phyloP scores from a whole-genome alignment of 352 stramenopile genomes.

The Blastocystis sp. region DNA sequence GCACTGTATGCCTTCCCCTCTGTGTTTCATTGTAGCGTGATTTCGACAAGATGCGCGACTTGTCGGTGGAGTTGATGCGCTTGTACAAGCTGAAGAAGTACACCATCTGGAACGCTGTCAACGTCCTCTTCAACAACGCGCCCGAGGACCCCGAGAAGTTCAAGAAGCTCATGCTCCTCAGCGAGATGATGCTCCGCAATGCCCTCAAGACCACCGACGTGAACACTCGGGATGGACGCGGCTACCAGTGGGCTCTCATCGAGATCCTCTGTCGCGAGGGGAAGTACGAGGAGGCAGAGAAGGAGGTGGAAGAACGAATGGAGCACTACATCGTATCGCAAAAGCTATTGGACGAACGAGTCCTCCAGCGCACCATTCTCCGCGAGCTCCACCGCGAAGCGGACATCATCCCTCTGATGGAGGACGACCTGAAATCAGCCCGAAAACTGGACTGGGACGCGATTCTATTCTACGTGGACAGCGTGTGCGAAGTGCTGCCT shows the following conservation, averaged over 20 bases:
- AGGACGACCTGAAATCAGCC: not conserved
- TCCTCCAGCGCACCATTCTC: constrained; percentile 21
- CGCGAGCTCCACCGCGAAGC: constrained; percentile 1
- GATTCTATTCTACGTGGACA: constrained; percentile 24
- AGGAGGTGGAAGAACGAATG: constrained; percentile 42
- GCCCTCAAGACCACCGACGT: constrained; percentile 7
- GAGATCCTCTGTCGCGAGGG: constrained; percentile 29
- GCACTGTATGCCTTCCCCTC: not conserved
- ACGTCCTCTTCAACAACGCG: constrained; percentile 37
- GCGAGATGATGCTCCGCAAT: constrained; percentile 41
- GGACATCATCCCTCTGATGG: constrained; percentile 21
- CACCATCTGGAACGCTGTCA: constrained; percentile 40
- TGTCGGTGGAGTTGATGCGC: constrained; percentile 28
- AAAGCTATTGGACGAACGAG: constrained; percentile 50
- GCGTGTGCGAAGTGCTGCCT: not conserved
- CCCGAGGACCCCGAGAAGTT: constrained; percentile 42
- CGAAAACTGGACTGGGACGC: constrained; percentile 54
- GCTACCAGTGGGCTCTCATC: constrained; percentile 53
- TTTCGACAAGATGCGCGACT: constrained; percentile 55
- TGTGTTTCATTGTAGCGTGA: constrained; percentile 6
- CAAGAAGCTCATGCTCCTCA: constrained; percentile 30
- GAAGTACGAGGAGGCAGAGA: constrained; percentile 49
- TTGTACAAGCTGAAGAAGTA: constrained; percentile 40
- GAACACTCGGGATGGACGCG: constrained; percentile 26
- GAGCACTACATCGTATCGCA: constrained; percentile 25